These are phyloP conservation scores for Pseudogymnoascus sp. DNA, from an alignment of 2,329 filamentous ascomycete genomes.

Conservation along the genomic window DNA sequence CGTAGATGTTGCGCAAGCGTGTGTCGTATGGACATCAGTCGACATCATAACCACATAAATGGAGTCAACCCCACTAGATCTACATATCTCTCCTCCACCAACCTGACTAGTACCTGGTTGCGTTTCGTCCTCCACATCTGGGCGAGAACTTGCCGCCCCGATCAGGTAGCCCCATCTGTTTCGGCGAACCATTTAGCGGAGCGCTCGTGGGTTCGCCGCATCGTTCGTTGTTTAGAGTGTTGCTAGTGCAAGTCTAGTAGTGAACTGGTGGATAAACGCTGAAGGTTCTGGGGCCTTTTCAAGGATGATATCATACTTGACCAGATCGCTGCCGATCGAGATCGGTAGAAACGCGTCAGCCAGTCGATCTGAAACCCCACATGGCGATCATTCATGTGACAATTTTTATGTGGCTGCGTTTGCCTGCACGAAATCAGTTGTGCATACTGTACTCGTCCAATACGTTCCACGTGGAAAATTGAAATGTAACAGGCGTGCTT, in stretches of 20 bases:
- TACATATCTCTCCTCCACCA: not conserved
- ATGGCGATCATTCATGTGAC: slow-evolving; percentile 1
- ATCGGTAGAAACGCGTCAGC: not conserved
- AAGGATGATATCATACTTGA: not conserved
- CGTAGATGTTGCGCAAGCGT: slow-evolving; percentile 1
- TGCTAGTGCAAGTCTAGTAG: not conserved
- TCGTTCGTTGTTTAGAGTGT: slow-evolving; percentile 4
- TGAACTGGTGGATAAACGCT: not conserved
- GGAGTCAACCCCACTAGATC: not conserved
- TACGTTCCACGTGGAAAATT: not conserved
- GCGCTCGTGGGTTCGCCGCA: not conserved
- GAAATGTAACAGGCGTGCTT: not conserved
- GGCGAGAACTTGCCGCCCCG: not conserved
- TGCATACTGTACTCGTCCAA: not conserved
- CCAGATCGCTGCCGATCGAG: slow-evolving; percentile 1
- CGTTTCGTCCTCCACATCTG: not conserved
- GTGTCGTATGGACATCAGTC: slow-evolving; percentile 3
- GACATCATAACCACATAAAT: not conserved
- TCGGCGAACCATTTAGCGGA: not conserved
- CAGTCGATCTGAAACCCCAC: slow-evolving; percentile 7
- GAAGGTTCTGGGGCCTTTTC: not conserved
- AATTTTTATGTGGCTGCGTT: not conserved
- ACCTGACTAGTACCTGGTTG: slow-evolving; percentile 8
- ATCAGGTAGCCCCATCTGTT: not conserved
- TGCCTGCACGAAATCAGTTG: not conserved